Conservation (phyloP, 2,329 filamentous ascomycete genomes). For the Talaromyces funiculosus region DNA sequence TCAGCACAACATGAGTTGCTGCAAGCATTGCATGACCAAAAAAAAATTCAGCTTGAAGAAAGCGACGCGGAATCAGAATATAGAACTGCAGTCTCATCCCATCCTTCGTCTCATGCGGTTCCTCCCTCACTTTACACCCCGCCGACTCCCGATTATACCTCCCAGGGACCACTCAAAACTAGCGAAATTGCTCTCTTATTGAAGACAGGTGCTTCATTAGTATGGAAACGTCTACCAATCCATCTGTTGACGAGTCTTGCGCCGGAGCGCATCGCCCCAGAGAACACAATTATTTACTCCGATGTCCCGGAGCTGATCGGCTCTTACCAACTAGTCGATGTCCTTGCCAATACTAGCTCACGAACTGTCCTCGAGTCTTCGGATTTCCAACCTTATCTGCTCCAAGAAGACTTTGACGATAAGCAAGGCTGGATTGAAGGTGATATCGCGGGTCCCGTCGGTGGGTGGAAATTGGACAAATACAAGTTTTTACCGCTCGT, state of each 20-base stretch:
- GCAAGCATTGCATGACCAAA: neutral
- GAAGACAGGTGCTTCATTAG: constrained; percentile 23
- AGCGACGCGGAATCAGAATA: neutral
- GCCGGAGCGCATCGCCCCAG: constrained; percentile 18
- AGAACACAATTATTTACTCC: constrained; percentile 23
- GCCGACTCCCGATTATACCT: neutral
- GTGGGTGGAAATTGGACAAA: constrained; percentile 53
- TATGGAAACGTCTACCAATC: constrained; percentile 25
- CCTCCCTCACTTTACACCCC: neutral
- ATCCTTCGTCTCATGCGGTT: neutral
- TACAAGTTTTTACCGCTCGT: constrained; percentile 59
- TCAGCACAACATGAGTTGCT: neutral
- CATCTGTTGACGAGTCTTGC: constrained; percentile 23
- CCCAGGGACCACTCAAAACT: constrained; percentile 4
- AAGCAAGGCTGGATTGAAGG: constrained; percentile 23
- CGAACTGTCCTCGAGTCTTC: constrained; percentile 11
- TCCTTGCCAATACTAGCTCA: constrained; percentile 21
- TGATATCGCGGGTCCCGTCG: constrained; percentile 20
- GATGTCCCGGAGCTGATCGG: constrained; percentile 22
- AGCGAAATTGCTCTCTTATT: constrained; percentile 18
- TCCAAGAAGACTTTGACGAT: constrained; percentile 20
- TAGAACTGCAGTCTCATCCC: neutral
- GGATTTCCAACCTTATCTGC: constrained; percentile 19
- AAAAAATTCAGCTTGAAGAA: neutral
- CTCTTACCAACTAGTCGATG: constrained; percentile 19